Evolutionary conservation across 768 basidiomycete species (phyloP), one percentile per base, ranked within the genome.

Genomic region (Leccinum broughii): DNA sequence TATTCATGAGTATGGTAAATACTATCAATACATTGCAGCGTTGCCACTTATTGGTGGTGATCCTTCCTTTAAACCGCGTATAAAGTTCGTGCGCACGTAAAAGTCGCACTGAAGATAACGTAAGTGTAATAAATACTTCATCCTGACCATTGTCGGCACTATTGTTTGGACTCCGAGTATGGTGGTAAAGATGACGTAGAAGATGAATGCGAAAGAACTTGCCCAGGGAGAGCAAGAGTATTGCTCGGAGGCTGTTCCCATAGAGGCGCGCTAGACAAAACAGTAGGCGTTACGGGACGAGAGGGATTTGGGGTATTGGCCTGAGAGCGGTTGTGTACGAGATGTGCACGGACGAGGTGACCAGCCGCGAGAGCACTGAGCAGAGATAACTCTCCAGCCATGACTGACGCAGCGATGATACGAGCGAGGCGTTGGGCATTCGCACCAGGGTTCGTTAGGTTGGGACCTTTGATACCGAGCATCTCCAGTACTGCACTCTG

Each of bases 311-410:
- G 94, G 0, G 95, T 96, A 59, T 85, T 88, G 15, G 88, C 82
- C 67, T 86, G 86, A 56, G 88, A 90, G 58, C 95, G 84, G 72
- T 98, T 98, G 78, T 95, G 95, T 37, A 86, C 87, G 76, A 97
- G 84, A 72, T 98, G 95, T 30, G 95, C 95, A 41, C 90, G 84
- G 69, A 98, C 94, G 62, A 98, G 83, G 70, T 97, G 95, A 0
- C 96, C 96, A 3, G 94, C 95, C 1, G 95, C 95, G 41, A 99
- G 84, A 2, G 97, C 95, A 64, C 88, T 88, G 72, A 99, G 82
- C 61, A 99, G 81, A 14, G 90, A 92, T 30, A 98, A 80, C 75
- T 99, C 97, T 37, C 97, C 97, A 2, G 97, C 97, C 94, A 98
- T 97, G 68, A 99, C 97, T 0, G 93, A 83, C 0, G 94, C 86